phyloP scores from a whole-genome alignment of 2,329 filamentous ascomycete species.

The Cladosporium sp. region DNA sequence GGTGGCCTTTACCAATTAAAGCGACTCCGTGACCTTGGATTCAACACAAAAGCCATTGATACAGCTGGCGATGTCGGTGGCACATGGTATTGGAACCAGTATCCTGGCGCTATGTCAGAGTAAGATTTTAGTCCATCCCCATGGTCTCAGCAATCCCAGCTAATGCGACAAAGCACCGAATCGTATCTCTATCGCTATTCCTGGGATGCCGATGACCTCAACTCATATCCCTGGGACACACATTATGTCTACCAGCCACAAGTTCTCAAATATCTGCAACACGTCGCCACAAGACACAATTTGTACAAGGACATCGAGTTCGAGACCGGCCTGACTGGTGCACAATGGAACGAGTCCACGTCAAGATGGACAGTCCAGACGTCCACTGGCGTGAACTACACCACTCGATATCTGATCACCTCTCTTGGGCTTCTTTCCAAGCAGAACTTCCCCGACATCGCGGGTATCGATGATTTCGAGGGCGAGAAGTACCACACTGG shows the following conservation, averaged over 20 bases:
- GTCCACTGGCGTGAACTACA: constrained; percentile 22
- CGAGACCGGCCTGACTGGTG: constrained; percentile 34
- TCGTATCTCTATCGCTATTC: constrained; percentile 24
- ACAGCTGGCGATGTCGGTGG: constrained; percentile 28
- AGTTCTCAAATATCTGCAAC: constrained; percentile 32
- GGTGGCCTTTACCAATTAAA: constrained; percentile 39
- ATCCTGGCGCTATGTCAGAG: constrained; percentile 30
- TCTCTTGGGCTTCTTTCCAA: constrained; percentile 32
- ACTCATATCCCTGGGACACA: constrained; percentile 32
- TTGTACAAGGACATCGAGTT: constrained; percentile 39
- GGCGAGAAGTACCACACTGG: constrained; percentile 33
- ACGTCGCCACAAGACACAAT: constrained; percentile 31
- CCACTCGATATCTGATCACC: constrained; percentile 31
- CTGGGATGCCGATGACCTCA: constrained; percentile 28
- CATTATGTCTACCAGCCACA: constrained; percentile 35
- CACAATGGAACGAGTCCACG: constrained; percentile 30
- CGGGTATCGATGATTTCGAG: constrained; percentile 31
- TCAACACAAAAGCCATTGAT: constrained; percentile 26
- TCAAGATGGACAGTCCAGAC: constrained; percentile 30
- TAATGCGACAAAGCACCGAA: constrained; percentile 16
- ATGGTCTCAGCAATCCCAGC: constrained; percentile 26
- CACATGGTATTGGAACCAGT: constrained; percentile 28
- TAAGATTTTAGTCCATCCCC: constrained; percentile 37
- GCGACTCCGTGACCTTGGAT: constrained; percentile 33
- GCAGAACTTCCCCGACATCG: constrained; percentile 33